Base-by-base conservation (phyloP, 2,329 filamentous ascomycete genomes). In the Alternaria angustiovoidea region DNA sequence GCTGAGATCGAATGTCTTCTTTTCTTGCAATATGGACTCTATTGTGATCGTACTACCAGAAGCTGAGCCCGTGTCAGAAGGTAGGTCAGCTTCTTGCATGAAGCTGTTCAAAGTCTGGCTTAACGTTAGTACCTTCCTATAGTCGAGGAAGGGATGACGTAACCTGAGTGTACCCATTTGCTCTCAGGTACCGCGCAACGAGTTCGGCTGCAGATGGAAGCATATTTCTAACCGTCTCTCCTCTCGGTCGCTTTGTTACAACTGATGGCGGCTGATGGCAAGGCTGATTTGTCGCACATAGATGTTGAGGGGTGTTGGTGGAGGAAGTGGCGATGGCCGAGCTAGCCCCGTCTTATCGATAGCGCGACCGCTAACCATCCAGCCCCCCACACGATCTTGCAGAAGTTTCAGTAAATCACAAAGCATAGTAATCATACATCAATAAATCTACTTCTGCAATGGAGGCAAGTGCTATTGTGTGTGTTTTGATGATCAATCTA, bases 11-110 rank as follows among this genome's bases (percentile, higher is more conserved):
- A 85, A 89, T 0, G 78, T 78, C 67, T 81, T 83, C 76, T 89
- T 89, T 75, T 89, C 87, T 49, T 87, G 81, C 7, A 89, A 78
- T n/a, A 89, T 78, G 44, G 82, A 79, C 67, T 89, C 87, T 53
- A 89, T 82, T 3, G 86, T 87, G 72, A 87, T 78, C 54, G 82
- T 79, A 30, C 79, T 78, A 49, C 78, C 79, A 11, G 76, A 72
- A 4, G 75, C 70, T 8, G 64, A 44, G 0, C 84, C 87, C 47
- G 79, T 82, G 75, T 87, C 82, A 18, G 77, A 63, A 12, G 85
- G 79, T 18, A 89, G 77, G 6, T 81, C 83, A 9, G 86, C 85
- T 73, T 89, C 87, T 47, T 75, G 70, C 57, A 89, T 78, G 70
- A 89, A 89, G n/a, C 82, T 83, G 26, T 82, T 77, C 24, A 88